Evolutionary conservation across 257 asterid species (phyloP).

Genomic region (Mitragyna speciosa): DNA sequence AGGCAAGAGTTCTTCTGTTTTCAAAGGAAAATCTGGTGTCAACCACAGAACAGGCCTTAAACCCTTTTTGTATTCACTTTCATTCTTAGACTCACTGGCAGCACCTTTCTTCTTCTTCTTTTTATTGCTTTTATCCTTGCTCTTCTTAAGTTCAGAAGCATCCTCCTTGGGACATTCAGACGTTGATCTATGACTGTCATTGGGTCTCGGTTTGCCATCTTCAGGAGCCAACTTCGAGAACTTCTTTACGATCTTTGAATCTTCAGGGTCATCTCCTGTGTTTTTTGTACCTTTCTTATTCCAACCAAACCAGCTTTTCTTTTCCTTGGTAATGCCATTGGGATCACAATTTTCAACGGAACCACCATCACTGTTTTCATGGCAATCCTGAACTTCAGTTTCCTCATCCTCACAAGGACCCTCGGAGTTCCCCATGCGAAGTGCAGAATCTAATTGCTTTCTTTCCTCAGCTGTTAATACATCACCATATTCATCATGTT

Average conservation of each 20-base stretch:
- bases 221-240: slow-evolving; percentile 75
- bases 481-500: slow-evolving; percentile 68
- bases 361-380: slow-evolving; percentile 58
- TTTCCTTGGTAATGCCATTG: slow-evolving; percentile 70
- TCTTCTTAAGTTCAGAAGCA: slow-evolving; percentile 58
- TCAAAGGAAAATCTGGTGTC: slow-evolving; percentile 95
- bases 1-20: slow-evolving; percentile 92
- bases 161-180: slow-evolving; percentile 73
- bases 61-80: slow-evolving; percentile 88
- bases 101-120: slow-evolving; percentile 88
- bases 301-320: slow-evolving; percentile 96
- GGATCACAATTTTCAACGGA: slow-evolving; percentile 74
- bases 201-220: slow-evolving; percentile 61
- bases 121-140: slow-evolving; percentile 78
- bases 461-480: slow-evolving; percentile 95
- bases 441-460: slow-evolving; percentile 91
- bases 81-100: slow-evolving; percentile 36
- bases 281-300: slow-evolving; percentile 75
- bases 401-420: slow-evolving; percentile 76
- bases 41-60: slow-evolving; percentile 95
- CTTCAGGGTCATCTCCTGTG: slow-evolving; percentile 73
- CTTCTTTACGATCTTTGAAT: slow-evolving; percentile 71
- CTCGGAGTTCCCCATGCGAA: slow-evolving; percentile 62
- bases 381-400: slow-evolving; percentile 64
- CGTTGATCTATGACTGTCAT: slow-evolving; percentile 61